These are phyloP conservation scores for Nicotiana noctiflora DNA, from an alignment of 257 asterid species.

Conservation along the genomic window DNA sequence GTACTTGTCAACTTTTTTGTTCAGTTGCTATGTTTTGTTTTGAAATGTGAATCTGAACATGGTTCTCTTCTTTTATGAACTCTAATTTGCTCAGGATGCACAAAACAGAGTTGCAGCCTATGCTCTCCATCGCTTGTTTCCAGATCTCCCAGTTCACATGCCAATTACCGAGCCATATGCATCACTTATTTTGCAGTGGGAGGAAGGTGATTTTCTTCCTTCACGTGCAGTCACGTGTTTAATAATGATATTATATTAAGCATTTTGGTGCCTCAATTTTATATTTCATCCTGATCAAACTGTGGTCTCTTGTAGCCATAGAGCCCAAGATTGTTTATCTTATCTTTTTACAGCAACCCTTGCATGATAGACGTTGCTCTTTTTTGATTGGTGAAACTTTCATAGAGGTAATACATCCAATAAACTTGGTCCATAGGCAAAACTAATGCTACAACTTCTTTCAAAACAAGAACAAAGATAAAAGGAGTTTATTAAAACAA, in stretches of 20 bases:
- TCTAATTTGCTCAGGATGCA: conserved; percentile 53
- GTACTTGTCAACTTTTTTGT: not conserved
- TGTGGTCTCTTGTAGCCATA: not conserved
- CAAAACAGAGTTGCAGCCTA: conserved; percentile 92
- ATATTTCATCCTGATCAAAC: not conserved
- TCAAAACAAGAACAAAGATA: not conserved
- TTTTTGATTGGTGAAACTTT: not conserved
- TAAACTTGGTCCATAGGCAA: not conserved
- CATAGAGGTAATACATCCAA: not conserved
- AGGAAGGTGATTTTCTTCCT: conserved; percentile 49
- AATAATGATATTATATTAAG: not conserved
- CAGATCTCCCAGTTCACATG: conserved; percentile 79
- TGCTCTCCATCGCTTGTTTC: conserved; percentile 77
- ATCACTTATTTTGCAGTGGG: conserved; percentile 71
- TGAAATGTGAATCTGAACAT: not conserved
- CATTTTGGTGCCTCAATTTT: not conserved
- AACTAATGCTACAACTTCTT: not conserved
- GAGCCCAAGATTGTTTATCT: not conserved
- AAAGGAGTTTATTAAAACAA: not conserved
- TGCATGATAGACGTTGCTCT: not conserved
- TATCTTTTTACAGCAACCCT: not conserved
- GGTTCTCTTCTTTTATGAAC: conserved; percentile 1
- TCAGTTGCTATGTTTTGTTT: not conserved
- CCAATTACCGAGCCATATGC: conserved; percentile 82
- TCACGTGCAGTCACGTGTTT: not conserved